Evolutionary conservation across 129 eudicot genomes (phyloP).

Genomic region (Rutidosis leptorrhynchoides): DNA sequence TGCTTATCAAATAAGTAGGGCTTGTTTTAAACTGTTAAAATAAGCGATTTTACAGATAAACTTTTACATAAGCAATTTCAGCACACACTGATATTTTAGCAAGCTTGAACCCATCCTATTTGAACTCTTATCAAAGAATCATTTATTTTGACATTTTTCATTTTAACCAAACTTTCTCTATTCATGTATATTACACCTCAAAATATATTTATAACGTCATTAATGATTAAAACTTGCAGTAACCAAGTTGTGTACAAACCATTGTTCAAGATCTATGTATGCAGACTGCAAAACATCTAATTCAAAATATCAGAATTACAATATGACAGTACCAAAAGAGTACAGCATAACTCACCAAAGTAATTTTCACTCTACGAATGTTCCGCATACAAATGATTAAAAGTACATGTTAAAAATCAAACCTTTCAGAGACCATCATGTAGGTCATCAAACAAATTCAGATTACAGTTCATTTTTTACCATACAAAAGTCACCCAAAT

Average conservation of each 20-base stretch:
- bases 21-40: no score
- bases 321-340: conserved; percentile 4
- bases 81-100: neutral
- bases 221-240: neutral
- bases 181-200: neutral
- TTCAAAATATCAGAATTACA: neutral
- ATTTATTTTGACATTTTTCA: neutral
- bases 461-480: neutral
- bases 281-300: neutral
- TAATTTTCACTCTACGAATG: conserved; percentile 12
- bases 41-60: neutral
- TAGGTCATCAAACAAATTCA: neutral
- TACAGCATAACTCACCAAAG: neutral
- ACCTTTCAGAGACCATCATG: neutral
- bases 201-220: neutral
- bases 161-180: neutral
- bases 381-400: neutral
- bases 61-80: no score
- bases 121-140: neutral
- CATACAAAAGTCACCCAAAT: neutral
- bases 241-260: neutral
- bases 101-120: neutral
- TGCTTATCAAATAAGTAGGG: no score
- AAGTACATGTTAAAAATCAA: neutral
- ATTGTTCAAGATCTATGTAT: neutral